A percentile compares a stretch with the other conserved stretches of the same genome.
phyloP scores from a whole-genome alignment of 345 rosid species.

The Heritiera fomes region DNA sequence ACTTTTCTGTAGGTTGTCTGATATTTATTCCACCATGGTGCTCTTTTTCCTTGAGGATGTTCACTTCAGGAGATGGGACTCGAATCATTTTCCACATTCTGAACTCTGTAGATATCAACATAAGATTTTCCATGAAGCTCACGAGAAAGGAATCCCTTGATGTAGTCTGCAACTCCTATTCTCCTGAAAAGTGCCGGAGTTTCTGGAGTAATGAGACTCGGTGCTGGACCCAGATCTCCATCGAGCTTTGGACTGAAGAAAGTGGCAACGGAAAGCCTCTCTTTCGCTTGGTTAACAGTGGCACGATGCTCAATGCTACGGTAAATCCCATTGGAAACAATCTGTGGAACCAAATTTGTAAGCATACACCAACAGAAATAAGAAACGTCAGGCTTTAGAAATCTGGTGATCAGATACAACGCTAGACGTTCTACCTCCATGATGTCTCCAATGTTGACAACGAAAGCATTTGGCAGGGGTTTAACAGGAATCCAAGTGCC shows the following conservation, averaged over 20 bases:
- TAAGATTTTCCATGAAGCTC: conserved; percentile 32
- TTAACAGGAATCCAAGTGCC: conserved; percentile 47
- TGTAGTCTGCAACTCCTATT: conserved; percentile 17
- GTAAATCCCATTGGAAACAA: conserved; percentile 41
- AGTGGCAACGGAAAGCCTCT: conserved; percentile 40
- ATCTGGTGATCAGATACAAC: neutral
- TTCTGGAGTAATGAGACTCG: conserved; percentile 23
- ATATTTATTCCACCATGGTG: no score
- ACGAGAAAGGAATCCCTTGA: conserved; percentile 27
- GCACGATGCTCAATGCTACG: conserved; percentile 42
- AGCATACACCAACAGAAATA: neutral
- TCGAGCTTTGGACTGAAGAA: conserved; percentile 28
- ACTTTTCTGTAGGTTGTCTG: no score
- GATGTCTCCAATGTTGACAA: conserved; percentile 58
- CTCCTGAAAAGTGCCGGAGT: conserved; percentile 26
- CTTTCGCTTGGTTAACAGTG: conserved; percentile 34
- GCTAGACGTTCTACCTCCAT: conserved; percentile 30
- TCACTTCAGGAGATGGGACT: neutral
- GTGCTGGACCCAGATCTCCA: conserved; percentile 34
- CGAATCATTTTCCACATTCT: neutral
- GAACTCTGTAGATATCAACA: conserved; percentile 31
- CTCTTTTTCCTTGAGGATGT: neutral
- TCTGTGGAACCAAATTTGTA: conserved; percentile 17
- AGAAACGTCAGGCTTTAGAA: neutral
- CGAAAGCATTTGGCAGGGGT: conserved; percentile 52